Evolutionary conservation across 352 stramenopile genomes (phyloP).

Genomic region (Peronosclerospora sorghi): DNA sequence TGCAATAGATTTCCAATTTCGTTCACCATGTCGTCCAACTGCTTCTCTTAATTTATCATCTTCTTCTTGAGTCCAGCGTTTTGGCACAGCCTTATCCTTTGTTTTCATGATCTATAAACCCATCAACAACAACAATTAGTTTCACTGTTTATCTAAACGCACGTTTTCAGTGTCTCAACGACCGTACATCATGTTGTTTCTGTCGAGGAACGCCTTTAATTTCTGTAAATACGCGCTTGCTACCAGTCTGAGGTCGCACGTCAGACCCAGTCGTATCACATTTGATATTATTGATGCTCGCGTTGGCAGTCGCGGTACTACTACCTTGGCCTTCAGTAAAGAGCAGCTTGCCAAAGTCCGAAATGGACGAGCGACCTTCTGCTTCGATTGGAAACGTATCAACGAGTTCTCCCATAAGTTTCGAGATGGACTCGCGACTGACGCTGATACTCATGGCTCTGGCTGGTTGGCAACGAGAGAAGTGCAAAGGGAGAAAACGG

Average conservation of each 20-base stretch:
- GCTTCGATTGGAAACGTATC: slow-evolving; percentile 73
- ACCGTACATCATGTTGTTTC: slow-evolving; percentile 65
- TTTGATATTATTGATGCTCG: background rate
- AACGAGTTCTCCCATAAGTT: slow-evolving; percentile 77
- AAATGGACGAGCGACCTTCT: slow-evolving; percentile 69
- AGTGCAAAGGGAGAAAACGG: slow-evolving; percentile 10
- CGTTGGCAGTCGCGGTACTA: background rate
- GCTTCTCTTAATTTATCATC: slow-evolving; percentile 70
- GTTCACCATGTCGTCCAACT: slow-evolving; percentile 64
- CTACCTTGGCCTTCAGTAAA: slow-evolving; percentile 59
- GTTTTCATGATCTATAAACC: slow-evolving; percentile 56
- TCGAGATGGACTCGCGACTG: slow-evolving; percentile 76
- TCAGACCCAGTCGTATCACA: background rate
- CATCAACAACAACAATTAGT: slow-evolving; percentile 2
- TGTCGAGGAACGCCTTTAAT: slow-evolving; percentile 76
- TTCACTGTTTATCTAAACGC: background rate
- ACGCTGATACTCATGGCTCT: slow-evolving; percentile 58
- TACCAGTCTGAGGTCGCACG: slow-evolving; percentile 20
- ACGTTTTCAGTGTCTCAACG: too few species aligned
- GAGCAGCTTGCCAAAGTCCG: slow-evolving; percentile 78
- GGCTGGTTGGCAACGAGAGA: background rate
- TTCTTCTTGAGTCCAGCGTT: slow-evolving; percentile 70
- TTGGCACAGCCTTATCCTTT: slow-evolving; percentile 75
- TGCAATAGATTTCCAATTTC: slow-evolving; percentile 85
- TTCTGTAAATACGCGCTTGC: slow-evolving; percentile 70